Percentiles rank a stretch among this genome's conserved stretches.
Conservation (phyloP, 2,329 filamentous ascomycete species). For the Colletotrichum endophyticum region DNA sequence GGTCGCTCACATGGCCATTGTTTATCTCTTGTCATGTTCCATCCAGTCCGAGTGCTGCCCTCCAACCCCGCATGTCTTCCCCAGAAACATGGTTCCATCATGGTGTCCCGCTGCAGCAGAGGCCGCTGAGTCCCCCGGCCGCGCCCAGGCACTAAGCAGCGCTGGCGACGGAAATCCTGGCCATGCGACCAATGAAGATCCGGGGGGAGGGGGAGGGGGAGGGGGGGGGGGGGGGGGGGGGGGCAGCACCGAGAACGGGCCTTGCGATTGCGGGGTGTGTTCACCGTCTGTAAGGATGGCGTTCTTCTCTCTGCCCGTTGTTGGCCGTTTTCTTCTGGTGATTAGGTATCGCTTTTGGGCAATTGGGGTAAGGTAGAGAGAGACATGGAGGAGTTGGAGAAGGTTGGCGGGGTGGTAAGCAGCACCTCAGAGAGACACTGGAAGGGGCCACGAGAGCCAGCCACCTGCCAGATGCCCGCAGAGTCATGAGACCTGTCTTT, state of each 20-base stretch:
- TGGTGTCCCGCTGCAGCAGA: neutral
- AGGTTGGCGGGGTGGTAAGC: neutral
- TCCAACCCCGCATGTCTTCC: constrained; percentile 11
- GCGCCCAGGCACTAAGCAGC: neutral
- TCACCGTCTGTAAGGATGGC: neutral
- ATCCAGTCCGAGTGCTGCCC: neutral
- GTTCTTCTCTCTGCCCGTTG: neutral
- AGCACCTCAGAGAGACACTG: neutral
- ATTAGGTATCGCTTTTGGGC: neutral
- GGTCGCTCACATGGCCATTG: neutral
- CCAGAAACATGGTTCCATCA: constrained; percentile 14
- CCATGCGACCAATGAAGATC: neutral
- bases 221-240: too few species aligned
- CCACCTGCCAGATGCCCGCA: constrained; percentile 11
- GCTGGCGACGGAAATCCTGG: neutral
- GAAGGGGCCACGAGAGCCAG: constrained; percentile 13
- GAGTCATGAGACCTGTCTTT: constrained; percentile 18
- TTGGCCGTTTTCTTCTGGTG: neutral
- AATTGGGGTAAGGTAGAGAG: neutral
- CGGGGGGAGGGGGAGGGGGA: neutral
- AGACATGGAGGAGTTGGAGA: neutral
- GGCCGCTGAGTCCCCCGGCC: neutral
- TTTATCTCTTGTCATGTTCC: neutral
- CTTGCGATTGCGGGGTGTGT: neutral
- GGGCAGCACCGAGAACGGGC: neutral